Conservation (phyloP, 1,284 basidiomycete species). For the Athelia sp. region DNA sequence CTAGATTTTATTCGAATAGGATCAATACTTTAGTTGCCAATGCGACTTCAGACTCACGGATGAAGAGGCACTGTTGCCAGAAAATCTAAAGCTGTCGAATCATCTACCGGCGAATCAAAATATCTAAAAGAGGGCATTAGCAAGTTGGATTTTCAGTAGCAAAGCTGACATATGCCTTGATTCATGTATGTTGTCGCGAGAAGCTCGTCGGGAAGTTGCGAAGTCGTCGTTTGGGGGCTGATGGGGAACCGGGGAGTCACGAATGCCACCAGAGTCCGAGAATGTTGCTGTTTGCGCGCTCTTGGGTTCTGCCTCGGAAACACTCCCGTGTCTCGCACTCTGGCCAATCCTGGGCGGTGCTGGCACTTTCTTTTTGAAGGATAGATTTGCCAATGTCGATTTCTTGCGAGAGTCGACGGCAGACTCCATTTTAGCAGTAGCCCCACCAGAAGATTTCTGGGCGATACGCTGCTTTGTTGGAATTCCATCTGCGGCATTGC, state of each 20-base stretch:
- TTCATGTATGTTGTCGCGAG: no score
- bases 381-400: background rate
- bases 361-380: background rate
- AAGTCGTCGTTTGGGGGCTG: background rate
- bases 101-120: no score
- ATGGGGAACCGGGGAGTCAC: background rate
- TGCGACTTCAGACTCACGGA: no score
- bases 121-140: no score
- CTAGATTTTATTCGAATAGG: no score
- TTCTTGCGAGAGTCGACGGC: background rate
- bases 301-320: background rate
- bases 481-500: conserved; percentile 21
- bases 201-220: background rate
- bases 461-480: conserved; percentile 45
- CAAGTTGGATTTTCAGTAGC: no score
- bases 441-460: conserved; percentile 5
- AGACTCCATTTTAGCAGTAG: background rate
- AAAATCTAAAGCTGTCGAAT: no score
- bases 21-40: no score
- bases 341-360: background rate
- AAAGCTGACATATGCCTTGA: no score
- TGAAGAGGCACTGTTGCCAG: no score
- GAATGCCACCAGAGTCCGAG: background rate
- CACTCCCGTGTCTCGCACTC: background rate
- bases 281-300: background rate